Percentiles rank a stretch among this genome's conserved stretches.
Conservation (phyloP, 306 rosid genomes). For the Rosa chinensis region DNA sequence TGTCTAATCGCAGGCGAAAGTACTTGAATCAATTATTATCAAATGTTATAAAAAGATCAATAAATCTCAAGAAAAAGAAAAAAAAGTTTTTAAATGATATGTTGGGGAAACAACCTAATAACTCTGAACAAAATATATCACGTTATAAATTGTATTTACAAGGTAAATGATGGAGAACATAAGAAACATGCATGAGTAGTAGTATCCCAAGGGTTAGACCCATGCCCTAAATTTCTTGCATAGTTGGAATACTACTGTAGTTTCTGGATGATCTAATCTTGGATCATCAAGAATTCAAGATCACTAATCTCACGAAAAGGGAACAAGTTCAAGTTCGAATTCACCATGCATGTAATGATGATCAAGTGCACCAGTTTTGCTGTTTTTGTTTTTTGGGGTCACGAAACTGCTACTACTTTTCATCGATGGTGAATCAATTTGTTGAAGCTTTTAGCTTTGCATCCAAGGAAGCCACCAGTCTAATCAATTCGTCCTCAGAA, state of each 20-base stretch:
- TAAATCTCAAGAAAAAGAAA: no score
- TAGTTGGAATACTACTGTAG: not conserved
- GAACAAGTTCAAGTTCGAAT: not conserved
- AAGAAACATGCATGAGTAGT: no score
- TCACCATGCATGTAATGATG: not conserved
- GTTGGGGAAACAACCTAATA: no score
- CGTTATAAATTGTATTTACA: no score
- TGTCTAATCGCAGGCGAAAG: no score
- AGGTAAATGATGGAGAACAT: no score
- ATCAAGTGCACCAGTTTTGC: not conserved
- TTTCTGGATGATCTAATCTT: not conserved
- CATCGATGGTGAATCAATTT: not conserved
- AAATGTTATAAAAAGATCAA: no score
- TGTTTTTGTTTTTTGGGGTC: not conserved
- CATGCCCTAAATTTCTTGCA: not conserved
- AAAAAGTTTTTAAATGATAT: no score
- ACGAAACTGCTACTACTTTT: not conserved
- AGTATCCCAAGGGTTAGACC: not conserved
- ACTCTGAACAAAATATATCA: no score
- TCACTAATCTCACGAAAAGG: no score
- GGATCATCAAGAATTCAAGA: no score
- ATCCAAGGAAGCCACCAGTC: not conserved
- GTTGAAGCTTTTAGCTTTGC: not conserved
- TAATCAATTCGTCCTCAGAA: not conserved
- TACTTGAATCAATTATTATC: no score